Evolutionary conservation across 257 asterid species (phyloP).

Genomic region (Solanum bukasovii): DNA sequence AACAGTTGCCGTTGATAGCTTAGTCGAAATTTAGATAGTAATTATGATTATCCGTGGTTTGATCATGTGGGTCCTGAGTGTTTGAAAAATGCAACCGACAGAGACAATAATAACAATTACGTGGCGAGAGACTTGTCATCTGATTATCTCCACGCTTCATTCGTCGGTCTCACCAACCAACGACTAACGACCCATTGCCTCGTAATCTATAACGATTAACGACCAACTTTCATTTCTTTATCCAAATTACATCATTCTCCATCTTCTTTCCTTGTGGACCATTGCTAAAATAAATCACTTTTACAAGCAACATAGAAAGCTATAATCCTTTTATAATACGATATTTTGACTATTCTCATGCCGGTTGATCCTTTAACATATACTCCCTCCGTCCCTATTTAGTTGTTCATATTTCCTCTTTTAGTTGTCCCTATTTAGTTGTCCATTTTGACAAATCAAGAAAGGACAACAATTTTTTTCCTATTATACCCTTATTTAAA

Average conservation of each 20-base stretch:
- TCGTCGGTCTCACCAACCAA: constrained; percentile 9
- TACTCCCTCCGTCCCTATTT: no score
- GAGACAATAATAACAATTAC: background rate
- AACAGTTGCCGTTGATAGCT: background rate
- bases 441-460: no score
- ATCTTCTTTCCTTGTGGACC: background rate
- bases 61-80: background rate
- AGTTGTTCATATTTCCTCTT: no score
- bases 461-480: no score
- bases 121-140: background rate
- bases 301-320: background rate
- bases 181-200: background rate
- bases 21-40: background rate
- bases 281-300: background rate
- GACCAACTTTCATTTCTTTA: background rate
- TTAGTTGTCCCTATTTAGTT: no score
- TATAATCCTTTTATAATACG: background rate
- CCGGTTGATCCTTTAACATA: background rate
- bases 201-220: background rate
- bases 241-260: background rate
- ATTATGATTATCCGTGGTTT: background rate
- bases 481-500: no score
- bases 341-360: background rate
- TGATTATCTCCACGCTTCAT: background rate
- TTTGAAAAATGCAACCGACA: background rate